These are phyloP conservation scores for Globisporangium barbulae DNA, from an alignment of 352 stramenopile genomes.

Conservation along the genomic window DNA sequence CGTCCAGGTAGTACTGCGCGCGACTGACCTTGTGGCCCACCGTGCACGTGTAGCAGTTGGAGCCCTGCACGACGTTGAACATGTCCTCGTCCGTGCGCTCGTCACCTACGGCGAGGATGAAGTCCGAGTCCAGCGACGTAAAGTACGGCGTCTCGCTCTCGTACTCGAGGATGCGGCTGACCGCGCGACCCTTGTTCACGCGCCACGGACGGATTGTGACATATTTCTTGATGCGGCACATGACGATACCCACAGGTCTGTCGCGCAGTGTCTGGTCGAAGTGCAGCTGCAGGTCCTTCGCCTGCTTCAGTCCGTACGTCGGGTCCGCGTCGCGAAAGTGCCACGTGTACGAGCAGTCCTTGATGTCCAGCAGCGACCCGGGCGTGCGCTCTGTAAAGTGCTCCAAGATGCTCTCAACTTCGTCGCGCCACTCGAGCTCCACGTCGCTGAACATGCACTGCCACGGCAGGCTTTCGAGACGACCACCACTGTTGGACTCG, in stretches of 20 bases:
- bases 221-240: constrained; percentile 89
- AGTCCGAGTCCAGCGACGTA: constrained; percentile 76
- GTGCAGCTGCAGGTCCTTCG: constrained; percentile 87
- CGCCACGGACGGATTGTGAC: constrained; percentile 83
- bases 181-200: constrained; percentile 84
- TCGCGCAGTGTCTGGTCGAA: constrained; percentile 89
- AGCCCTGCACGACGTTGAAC: constrained; percentile 88
- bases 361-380: constrained; percentile 79
- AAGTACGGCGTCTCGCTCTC: constrained; percentile 76
- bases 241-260: constrained; percentile 78
- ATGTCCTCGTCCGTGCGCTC: constrained; percentile 89
- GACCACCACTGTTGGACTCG: neutral
- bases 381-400: constrained; percentile 87
- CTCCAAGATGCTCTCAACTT: constrained; percentile 83
- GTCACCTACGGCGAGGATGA: constrained; percentile 83
- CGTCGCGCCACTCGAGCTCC: constrained; percentile 69
- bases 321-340: constrained; percentile 86
- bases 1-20: constrained; percentile 80
- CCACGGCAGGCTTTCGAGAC: constrained; percentile 49
- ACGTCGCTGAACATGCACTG: constrained; percentile 83
- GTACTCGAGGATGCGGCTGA: constrained; percentile 83
- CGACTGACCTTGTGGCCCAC: constrained; percentile 87
- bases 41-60: constrained; percentile 87
- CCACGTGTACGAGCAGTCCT: constrained; percentile 87
- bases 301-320: constrained; percentile 82